Evolutionary conservation across 1,139 yeast species (phyloP), one percentile per base, ranked within the genome.

Genomic region (Hyphopichia khmerensis): DNA sequence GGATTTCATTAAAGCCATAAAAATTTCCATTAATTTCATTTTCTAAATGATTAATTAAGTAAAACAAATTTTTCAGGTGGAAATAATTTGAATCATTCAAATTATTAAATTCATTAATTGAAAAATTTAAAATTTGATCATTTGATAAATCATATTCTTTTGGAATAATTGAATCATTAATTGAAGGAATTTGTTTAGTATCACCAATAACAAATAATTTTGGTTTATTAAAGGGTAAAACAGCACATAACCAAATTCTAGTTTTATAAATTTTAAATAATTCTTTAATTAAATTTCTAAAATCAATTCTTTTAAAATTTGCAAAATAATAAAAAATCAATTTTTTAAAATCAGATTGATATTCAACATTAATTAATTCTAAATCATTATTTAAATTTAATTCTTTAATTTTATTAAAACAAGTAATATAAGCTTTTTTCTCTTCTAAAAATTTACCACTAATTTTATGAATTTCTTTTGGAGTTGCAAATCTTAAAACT

Each of bases 161-260:
- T 11, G 79, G 79, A 11, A 26, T 4, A 38, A 69, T 61, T 13
- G 47, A 36, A 42, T 52, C 50, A 27, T 37, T 32, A 27, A 16
- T 32, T 11, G 34, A 41, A 19, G 26, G 27, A 11, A 26, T 9
- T 11, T 31, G 27, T 15, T 17, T 16, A 5, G 17, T 5, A 11
- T 15, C 15, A 18, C 33, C 40, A 16, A 53, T 53, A 27, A 54
- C 59, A 41, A 64, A 67, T 38, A 66, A 53, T 36, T 62, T 59
- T 4, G 75, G 69, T 45, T 60, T 62, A 48, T 68, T 69, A 44
- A 57, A 58, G 1, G 75, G 75, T 38, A 70, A 61, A 4, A 91
- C 88, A 3, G 97, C 95, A 69, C 97, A 91, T 75, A 91, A 79
- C 99, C 99, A 95, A 55, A 93, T 93, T 59, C 99, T 79, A 1